Evolutionary conservation across 441 rosid genomes (phyloP), one percentile per base, ranked within the genome.

Genomic region (Populus trichocarpa): DNA sequence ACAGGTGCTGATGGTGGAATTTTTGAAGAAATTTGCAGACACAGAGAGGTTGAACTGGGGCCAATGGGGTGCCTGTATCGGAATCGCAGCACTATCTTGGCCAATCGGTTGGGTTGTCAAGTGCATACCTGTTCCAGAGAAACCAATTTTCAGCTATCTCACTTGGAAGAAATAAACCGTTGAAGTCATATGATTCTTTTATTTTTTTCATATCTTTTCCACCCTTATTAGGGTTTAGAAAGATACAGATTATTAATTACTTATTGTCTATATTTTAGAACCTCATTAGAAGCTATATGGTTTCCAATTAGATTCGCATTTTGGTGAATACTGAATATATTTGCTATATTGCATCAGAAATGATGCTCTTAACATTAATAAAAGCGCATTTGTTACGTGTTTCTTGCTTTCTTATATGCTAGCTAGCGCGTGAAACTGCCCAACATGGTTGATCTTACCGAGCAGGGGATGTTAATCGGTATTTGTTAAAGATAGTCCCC

Each of bases 71-170:
- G 25, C 33, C 0, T 85, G 90, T 36, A 22, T 86, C 7, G 86
- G 80, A 40, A 46, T 85, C 69, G 90, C 89, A 0, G 75, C 86
- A 23, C 5, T 77, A 1, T 80, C 90, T 1, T 88, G 92, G 92
- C 87, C 86, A 0, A 83, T 90, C 23, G 90, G 85, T 5, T 83
- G 78, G 77, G 9, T 71, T 11, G 84, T 87, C 33, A 90, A 88
- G 85, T 78, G 70, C 73, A 73, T 85, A 18, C 90, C 86, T 1
- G 88, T 90, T 57, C 90, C 90, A 0, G 81, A 86, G 76, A 87
- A 73, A 7, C 92, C 89, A 28, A 65, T 91, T 73, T 88, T 86
- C 73, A 84, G 85, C 86, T 88, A 87, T 77, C 76, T 91, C 32
- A 84, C 81, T 74, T 73, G 76, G 84, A 84, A 64, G 57, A 81